These are phyloP conservation scores for Thymus quinquecostatus DNA, from an alignment of 257 asterid species.

Conservation along the genomic window DNA sequence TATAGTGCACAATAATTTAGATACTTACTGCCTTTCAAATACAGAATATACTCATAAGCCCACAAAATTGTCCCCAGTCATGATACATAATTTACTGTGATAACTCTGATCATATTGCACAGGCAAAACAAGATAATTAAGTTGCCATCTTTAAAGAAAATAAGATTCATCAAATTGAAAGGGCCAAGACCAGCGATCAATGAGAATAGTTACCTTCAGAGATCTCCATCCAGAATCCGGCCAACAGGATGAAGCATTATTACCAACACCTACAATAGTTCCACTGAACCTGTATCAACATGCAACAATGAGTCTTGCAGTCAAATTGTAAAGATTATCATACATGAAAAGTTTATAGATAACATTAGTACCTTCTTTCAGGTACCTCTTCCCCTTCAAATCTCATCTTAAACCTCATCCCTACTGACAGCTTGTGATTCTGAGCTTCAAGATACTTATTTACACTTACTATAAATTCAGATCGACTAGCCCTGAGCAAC, in stretches of 20 bases:
- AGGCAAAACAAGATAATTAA: background rate
- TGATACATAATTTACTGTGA: constrained; percentile 2
- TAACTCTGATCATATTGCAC: constrained; percentile 13
- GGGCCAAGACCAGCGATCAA: constrained; percentile 13
- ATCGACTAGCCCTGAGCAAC: constrained; percentile 81
- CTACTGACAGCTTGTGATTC: constrained; percentile 83
- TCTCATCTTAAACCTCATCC: constrained; percentile 98
- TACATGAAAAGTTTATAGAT: constrained; percentile 3
- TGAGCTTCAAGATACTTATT: constrained; percentile 94
- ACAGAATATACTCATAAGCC: constrained; percentile 14
- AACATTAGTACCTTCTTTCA: constrained; percentile 78
- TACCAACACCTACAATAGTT: constrained; percentile 89
- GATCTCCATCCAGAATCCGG: constrained; percentile 96
- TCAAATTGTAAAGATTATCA: constrained; percentile 12
- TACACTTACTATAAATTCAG: constrained; percentile 83
- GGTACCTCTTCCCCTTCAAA: constrained; percentile 99
- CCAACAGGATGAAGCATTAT: constrained; percentile 70
- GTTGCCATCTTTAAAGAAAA: constrained; percentile 1
- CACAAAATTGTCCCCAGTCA: background rate
- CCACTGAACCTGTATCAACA: constrained; percentile 83
- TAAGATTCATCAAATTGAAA: constrained; percentile 9
- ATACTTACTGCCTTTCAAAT: constrained; percentile 18
- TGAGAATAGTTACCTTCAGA: constrained; percentile 64
- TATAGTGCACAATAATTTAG: constrained; percentile 14
- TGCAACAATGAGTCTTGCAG: constrained; percentile 21